A percentile compares a stretch with the other conserved stretches of the same genome.
Evolutionary conservation across 2,329 filamentous ascomycete species (phyloP).

Genomic region (Fusarium sp.): DNA sequence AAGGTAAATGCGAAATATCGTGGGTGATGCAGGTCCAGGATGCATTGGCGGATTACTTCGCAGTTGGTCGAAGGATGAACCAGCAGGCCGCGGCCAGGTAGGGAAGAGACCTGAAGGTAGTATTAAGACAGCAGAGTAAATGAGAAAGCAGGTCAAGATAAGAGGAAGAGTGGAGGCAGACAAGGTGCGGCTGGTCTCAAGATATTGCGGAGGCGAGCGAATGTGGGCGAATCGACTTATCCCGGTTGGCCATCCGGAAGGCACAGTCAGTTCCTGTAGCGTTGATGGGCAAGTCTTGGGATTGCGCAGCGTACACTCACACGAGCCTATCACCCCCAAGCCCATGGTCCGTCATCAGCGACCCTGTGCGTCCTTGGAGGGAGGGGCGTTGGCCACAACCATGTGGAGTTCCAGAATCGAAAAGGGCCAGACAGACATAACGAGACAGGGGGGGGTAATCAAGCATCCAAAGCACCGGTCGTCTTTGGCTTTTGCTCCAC

Average conservation of each 20-base stretch:
- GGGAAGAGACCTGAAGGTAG: conserved; percentile 13
- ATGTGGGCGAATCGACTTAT: conserved; percentile 38
- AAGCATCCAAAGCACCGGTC: conserved; percentile 19
- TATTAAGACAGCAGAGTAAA: conserved; percentile 22
- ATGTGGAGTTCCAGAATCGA: conserved; percentile 33
- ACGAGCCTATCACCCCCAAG: conserved; percentile 32
- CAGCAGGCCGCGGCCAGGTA: not conserved
- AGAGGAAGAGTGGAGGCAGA: conserved; percentile 37
- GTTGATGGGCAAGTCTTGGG: conserved; percentile 30
- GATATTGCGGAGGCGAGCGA: conserved; percentile 43
- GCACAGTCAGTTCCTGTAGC: conserved; percentile 26
- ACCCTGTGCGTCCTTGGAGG: conserved; percentile 31
- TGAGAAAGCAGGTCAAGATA: conserved; percentile 31
- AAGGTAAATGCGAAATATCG: not conserved
- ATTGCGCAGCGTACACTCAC: conserved; percentile 17
- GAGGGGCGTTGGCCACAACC: conserved; percentile 31
- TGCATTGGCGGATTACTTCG: not conserved
- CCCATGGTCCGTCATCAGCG: conserved; percentile 29
- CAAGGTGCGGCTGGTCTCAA: conserved; percentile 42
- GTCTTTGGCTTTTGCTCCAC: conserved; percentile 25
- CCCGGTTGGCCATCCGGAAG: conserved; percentile 32
- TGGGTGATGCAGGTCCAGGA: not conserved
- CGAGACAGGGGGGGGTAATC: conserved; percentile 8
- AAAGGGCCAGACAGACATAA: conserved; percentile 26
- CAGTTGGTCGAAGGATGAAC: conserved; percentile 7